These are phyloP conservation scores for Fusarium zealandicum DNA, from an alignment of 2,329 filamentous ascomycete species.

Conservation along the genomic window DNA sequence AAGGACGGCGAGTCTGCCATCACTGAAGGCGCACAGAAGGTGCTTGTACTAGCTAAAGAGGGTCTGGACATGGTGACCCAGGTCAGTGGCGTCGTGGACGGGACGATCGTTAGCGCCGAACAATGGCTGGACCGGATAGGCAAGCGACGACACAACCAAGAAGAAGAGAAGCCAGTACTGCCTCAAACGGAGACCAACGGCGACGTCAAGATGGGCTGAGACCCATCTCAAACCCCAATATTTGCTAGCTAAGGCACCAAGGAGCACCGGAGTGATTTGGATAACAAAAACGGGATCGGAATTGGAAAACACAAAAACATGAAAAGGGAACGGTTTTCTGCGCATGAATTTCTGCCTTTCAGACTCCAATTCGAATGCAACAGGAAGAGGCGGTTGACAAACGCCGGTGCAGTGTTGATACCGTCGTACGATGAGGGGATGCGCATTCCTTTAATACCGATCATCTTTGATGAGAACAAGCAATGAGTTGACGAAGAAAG, in stretches of 20 bases:
- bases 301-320: constrained; percentile 10
- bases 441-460: constrained; percentile 6
- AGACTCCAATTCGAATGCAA: not conserved
- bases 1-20: constrained; percentile 49
- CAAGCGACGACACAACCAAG: constrained; percentile 40
- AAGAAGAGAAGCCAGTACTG: constrained; percentile 41
- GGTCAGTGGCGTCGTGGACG: constrained; percentile 85
- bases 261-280: not conserved
- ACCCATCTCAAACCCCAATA: not conserved
- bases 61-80: constrained; percentile 94
- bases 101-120: constrained; percentile 89
- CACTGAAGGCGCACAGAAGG: constrained; percentile 72
- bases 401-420: constrained; percentile 8
- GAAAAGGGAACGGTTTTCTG: not conserved
- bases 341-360: constrained; percentile 5
- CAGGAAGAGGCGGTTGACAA: constrained; percentile 1
- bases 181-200: constrained; percentile 34
- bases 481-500: constrained; percentile 5
- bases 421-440: constrained; percentile 15
- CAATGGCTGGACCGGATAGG: constrained; percentile 86
- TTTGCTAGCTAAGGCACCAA: not conserved
- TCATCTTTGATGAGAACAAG: constrained; percentile 5
- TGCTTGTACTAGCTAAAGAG: constrained; percentile 86
- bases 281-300: constrained; percentile 3
- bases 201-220: constrained; percentile 43